Base-by-base conservation (phyloP, 1,284 basidiomycete species). In the Peniophora sp. region DNA sequence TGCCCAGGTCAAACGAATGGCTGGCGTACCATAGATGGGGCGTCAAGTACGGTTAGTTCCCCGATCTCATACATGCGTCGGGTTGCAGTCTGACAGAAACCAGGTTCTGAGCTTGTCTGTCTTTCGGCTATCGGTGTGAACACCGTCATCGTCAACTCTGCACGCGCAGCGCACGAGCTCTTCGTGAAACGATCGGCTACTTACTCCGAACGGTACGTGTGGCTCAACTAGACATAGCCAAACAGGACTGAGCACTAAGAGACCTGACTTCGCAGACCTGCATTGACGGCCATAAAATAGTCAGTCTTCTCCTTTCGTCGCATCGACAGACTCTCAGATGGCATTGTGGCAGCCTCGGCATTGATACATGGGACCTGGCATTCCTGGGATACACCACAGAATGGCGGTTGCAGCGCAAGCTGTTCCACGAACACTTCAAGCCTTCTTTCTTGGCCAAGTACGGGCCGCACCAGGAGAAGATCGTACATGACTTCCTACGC, bases 61-160 rank as follows among this genome's bases (percentile, higher is more conserved):
- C n/a, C 8, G 6, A 20, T 41, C 5, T 41, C 38, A 17, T 20
- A 8, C 38, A n/a, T 41, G 38, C n/a, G 5, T 6, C 6, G 16
- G 5, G 38, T 8, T n/a, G 16, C 8, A n/a, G 8, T 8, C 38
- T n/a, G 8, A 20, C 19, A 41, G 34, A 36, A 36, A n/a, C 12
- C 44, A 63, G 62, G 53, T 14, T 61, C 61, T 23, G 61, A 63
- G 56, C 49, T 65, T 25, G 56, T 65, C 16, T 58, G 59, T 45
- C 50, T 64, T 19, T 59, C 59, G 48, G 49, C 61, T 9, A 52
- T 55, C 20, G 60, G 61, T 19, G 58, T 55, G 16, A 53, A 58
- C 22, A 53, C 59, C n/a, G 52, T 61, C 36, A 56, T 64, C 19
- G 53, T 64, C 53, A 65, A 64, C 52, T 61, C 62, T 16, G 51